Conservation (phyloP, 164 flowering plant genomes). For the Kingdonia uniflora region DNA sequence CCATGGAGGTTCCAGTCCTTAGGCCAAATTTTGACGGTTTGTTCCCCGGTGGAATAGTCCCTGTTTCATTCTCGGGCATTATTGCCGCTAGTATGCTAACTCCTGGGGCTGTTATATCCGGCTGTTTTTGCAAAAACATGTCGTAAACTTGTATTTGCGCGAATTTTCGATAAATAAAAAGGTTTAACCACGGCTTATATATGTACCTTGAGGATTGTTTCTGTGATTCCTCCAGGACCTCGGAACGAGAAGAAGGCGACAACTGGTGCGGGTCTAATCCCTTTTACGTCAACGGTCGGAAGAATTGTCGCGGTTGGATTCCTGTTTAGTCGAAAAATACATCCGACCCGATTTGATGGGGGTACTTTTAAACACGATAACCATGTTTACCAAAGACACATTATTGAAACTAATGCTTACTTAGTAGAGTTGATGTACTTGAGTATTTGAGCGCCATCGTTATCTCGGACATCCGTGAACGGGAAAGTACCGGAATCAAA, state of each 20-base stretch:
- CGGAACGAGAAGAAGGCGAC: constrained; percentile 77
- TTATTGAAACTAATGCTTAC: constrained; percentile 23
- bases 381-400: no score
- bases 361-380: no score
- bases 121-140: no score
- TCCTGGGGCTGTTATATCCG: constrained; percentile 72
- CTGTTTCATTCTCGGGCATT: constrained; percentile 26
- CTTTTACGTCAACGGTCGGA: constrained; percentile 28
- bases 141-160: no score
- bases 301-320: constrained; percentile 66
- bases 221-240: constrained; percentile 63
- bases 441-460: constrained; percentile 42
- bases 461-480: constrained; percentile 37
- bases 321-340: no score
- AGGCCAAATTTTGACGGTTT: constrained; percentile 33
- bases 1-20: constrained; percentile 89
- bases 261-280: constrained; percentile 52
- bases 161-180: no score
- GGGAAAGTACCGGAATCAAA: constrained; percentile 62
- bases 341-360: no score
- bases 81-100: constrained; percentile 59
- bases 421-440: constrained; percentile 56
- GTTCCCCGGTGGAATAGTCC: constrained; percentile 24
- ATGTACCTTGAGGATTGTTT: constrained; percentile 69
- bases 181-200: no score